Evolutionary conservation across 257 asterid species (phyloP), one percentile per base, ranked within the genome.

Genomic region (Paulownia fortunei): DNA sequence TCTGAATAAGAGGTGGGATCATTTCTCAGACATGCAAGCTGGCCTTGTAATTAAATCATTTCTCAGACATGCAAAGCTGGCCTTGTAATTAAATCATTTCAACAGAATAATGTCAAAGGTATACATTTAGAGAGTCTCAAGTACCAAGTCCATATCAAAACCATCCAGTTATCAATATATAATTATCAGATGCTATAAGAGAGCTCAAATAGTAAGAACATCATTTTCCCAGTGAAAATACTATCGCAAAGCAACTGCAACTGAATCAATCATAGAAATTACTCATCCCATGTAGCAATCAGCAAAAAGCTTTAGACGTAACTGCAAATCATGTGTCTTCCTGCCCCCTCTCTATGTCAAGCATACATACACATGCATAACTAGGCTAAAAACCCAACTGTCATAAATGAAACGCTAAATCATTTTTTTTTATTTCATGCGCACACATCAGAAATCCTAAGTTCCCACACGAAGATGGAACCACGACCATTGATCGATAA

Each of bases 41-140:
- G 64, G 36, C 64, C 32, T 58, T 21, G 9, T 58, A 24, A 24
- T 58, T 58, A 16, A n/a, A 39, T 46, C 52, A 59, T 30, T n/a
- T 21, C 21, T 46, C 32, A 32, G 82, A 21, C 67, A 65, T 51
- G 41, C 30, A n/a, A 63, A 47, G 65, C 73, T 70, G 70, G 46
- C 36, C 46, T 52, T 44, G 46, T 34, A 32, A 59, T 77, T 21
- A 19, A 46, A 49, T 42, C 56, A 23, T 26, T 54, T 73, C 55
- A 30, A 46, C 44, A 80, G 42, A 61, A 26, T 19, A 69, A 21
- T 27, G 46, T 62, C 39, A 19, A 44, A 46, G 42, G n/a, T 24
- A 69, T 42, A 18, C 21, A 27, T 13, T 37, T 10, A 30, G 26
- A 24, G 41, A 44, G 19, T 44, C 2, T 27, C 60, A 24, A 61